phyloP scores from a whole-genome alignment of 2,329 filamentous ascomycete species.

The Colletotrichum zoysiae region DNA sequence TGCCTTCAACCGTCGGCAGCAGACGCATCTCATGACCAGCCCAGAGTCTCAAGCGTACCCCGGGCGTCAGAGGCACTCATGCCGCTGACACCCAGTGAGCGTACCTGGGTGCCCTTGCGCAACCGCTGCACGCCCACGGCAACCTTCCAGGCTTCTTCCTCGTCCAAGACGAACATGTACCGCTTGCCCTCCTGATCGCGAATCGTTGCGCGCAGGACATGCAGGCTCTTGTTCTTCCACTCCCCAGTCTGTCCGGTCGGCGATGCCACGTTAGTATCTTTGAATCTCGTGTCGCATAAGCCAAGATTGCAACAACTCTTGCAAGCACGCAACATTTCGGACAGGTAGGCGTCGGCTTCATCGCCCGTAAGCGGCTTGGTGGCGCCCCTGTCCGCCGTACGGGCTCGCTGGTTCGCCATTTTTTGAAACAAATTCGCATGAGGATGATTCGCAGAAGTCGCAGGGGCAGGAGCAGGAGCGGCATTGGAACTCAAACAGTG shows the following conservation, averaged over 20 bases:
- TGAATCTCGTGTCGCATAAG: slow-evolving; percentile 60
- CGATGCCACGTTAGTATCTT: slow-evolving; percentile 57
- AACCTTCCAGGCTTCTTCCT: slow-evolving; percentile 78
- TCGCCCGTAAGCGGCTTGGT: slow-evolving; percentile 69
- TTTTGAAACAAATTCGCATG: slow-evolving; percentile 58
- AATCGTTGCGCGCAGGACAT: slow-evolving; percentile 73
- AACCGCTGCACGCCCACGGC: slow-evolving; percentile 71
- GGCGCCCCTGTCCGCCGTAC: slow-evolving; percentile 62
- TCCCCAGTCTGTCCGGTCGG: slow-evolving; percentile 63
- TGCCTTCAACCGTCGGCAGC: neutral
- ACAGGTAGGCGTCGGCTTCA: slow-evolving; percentile 75
- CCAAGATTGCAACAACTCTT: slow-evolving; percentile 72
- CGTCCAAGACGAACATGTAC: slow-evolving; percentile 73
- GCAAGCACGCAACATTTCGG: slow-evolving; percentile 73
- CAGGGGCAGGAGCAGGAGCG: slow-evolving; percentile 57
- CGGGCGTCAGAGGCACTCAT: slow-evolving; percentile 68
- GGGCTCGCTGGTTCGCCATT: slow-evolving; percentile 58
- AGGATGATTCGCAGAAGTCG: slow-evolving; percentile 55
- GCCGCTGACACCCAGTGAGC: slow-evolving; percentile 69
- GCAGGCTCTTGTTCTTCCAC: slow-evolving; percentile 67
- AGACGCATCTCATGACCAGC: slow-evolving; percentile 57
- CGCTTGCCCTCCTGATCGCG: slow-evolving; percentile 76
- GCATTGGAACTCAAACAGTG: slow-evolving; percentile 66
- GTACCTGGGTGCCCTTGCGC: slow-evolving; percentile 70
- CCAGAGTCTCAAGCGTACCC: slow-evolving; percentile 68